Evolutionary conservation across 495 filamentous ascomycete species (phyloP).

Genomic region (Penicillium subrubescens): DNA sequence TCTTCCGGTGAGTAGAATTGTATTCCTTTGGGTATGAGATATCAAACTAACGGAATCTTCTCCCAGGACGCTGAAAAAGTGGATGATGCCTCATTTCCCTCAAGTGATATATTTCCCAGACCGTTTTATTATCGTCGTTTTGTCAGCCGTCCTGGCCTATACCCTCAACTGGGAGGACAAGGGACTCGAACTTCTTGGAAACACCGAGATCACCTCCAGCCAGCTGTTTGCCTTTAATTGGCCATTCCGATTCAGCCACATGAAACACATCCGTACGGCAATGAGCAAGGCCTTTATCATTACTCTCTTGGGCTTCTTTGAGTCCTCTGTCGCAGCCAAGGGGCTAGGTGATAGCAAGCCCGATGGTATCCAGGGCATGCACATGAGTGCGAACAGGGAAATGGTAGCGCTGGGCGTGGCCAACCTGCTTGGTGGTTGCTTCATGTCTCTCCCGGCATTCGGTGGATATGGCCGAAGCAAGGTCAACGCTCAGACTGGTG

Average conservation of each 20-base stretch:
- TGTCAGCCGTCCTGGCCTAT: conserved; percentile 81
- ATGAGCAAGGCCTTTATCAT: conserved; percentile 94
- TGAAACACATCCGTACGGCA: conserved; percentile 81
- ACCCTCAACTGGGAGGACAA: conserved; percentile 75
- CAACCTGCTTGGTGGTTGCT: conserved; percentile 88
- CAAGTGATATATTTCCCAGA: conserved; percentile 89
- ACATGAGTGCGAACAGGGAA: conserved; percentile 89
- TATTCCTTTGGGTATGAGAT: neutral
- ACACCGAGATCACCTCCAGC: conserved; percentile 63
- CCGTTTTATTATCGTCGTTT: conserved; percentile 85
- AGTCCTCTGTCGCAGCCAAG: conserved; percentile 97
- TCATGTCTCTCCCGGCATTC: conserved; percentile 89
- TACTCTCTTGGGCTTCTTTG: conserved; percentile 94
- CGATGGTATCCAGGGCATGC: conserved; percentile 69
- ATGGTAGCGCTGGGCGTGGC: conserved; percentile 90
- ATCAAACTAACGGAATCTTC: neutral
- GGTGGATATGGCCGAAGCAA: conserved; percentile 97
- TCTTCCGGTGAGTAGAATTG: conserved; percentile 60
- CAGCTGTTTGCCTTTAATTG: conserved; percentile 77
- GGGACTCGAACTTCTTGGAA: conserved; percentile 82
- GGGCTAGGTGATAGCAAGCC: conserved; percentile 65
- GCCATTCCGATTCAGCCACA: conserved; percentile 74
- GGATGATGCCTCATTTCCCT: conserved; percentile 78
- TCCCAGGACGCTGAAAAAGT: conserved; percentile 73
- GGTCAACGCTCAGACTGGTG: conserved; percentile 88